Evolutionary conservation across 345 rosid genomes (phyloP).

Genomic region (Passiflora organensis): DNA sequence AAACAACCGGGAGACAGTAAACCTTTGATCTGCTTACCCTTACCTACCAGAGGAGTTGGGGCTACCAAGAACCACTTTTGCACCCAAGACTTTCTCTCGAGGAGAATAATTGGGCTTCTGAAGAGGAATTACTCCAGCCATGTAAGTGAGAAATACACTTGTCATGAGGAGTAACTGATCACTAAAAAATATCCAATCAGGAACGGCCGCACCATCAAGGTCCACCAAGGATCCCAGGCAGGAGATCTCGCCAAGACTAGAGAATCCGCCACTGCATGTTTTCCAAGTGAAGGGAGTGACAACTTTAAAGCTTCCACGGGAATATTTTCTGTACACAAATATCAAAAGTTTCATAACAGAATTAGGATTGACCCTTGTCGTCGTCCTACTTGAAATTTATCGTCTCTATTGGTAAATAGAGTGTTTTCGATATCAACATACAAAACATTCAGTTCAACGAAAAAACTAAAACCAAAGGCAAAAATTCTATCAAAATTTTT

Average conservation of each 20-base stretch:
- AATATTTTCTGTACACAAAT: slow-evolving; percentile 32
- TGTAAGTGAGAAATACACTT: slow-evolving; percentile 66
- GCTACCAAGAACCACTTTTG: slow-evolving; percentile 28
- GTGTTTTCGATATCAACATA: not conserved
- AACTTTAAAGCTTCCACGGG: slow-evolving; percentile 26
- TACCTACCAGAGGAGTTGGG: slow-evolving; percentile 82
- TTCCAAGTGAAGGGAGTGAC: slow-evolving; percentile 21
- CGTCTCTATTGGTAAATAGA: no score
- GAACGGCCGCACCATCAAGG: slow-evolving; percentile 40
- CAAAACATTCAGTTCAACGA: not conserved
- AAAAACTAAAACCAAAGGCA: not conserved
- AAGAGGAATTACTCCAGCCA: slow-evolving; percentile 78
- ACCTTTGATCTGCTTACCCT: slow-evolving; percentile 48
- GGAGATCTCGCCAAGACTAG: slow-evolving; percentile 25
- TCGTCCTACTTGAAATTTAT: no score
- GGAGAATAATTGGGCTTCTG: slow-evolving; percentile 32
- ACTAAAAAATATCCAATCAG: slow-evolving; percentile 51
- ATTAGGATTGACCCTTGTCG: no score
- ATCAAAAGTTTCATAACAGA: not conserved
- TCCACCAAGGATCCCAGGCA: slow-evolving; percentile 49
- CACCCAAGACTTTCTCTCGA: slow-evolving; percentile 23
- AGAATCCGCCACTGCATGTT: slow-evolving; percentile 17
- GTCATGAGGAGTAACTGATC: slow-evolving; percentile 72
- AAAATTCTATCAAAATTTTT: not conserved
- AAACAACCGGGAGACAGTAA: slow-evolving; percentile 7